Base-by-base conservation (phyloP, 2,329 filamentous ascomycete genomes). In the Aspergillus thermomutatus region DNA sequence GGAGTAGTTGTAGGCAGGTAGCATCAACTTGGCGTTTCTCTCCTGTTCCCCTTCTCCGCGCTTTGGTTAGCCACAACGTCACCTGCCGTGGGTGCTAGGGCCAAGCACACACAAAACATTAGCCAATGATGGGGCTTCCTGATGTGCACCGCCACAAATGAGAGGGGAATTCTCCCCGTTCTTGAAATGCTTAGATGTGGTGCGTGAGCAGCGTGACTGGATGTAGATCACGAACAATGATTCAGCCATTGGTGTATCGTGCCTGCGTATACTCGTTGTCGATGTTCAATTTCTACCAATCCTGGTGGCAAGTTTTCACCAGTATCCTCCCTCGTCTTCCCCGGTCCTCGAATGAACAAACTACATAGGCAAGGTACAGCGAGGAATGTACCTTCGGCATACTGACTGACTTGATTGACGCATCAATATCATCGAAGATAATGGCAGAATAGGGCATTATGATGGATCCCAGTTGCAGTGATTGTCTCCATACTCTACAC, bases 31-130 rank as follows among this genome's bases (percentile, higher is more conserved):
- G 43, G 23, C 23, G 19, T 45, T 23, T 43, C 40, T n/a, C 60
- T 52, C 58, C 51, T 64, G 61, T 65, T 65, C 60, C 59, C 55
- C 63, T 57, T 62, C 62, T 64, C 64, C 66, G 61, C 62, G 63
- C 62, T 61, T 62, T 51, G 52, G 47, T 54, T 54, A 64, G 60
- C 65, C 65, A 66, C 68, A 73, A 68, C 70, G 68, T 73, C 70
- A 73, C 69, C 66, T 63, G 65, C 65, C 51, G 60, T 52, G 61
- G 64, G 67, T 69, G 61, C 58, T 61, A 53, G 28, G 46, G 53
- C 49, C 50, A 50, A 43, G 49, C 52, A 52, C 52, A 54, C 25
- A 28, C 28, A 57, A 34, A 34, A 54, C 10, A 21, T 3, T 21
- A 43, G 27, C 60, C 59, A 62, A 63, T 59, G 40, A 56, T 11